phyloP scores from a whole-genome alignment of 2,329 filamentous ascomycete species.

The Dendryphion nanum region DNA sequence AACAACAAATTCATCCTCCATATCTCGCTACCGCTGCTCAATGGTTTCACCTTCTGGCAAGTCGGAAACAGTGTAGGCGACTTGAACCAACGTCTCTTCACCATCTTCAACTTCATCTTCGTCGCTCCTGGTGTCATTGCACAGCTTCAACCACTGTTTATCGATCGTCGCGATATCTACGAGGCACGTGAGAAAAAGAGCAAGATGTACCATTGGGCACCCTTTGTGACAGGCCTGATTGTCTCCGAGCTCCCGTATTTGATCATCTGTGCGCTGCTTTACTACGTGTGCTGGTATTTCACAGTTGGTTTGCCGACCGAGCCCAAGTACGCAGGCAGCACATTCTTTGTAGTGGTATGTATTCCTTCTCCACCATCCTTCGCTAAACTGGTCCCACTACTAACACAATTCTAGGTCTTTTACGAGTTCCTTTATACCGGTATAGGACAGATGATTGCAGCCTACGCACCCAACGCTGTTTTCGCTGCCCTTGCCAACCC shows the following conservation, averaged over 20 bases:
- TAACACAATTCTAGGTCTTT: constrained; percentile 62
- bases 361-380: too few species aligned
- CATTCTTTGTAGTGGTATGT: constrained; percentile 44
- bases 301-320: constrained; percentile 27
- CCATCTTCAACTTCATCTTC: constrained; percentile 52
- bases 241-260: constrained; percentile 68
- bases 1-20: constrained; percentile 27
- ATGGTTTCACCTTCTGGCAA: constrained; percentile 27
- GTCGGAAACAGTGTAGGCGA: constrained; percentile 31
- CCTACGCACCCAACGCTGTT: constrained; percentile 43
- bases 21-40: constrained; percentile 21
- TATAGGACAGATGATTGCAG: constrained; percentile 58
- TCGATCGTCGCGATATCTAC: constrained; percentile 48
- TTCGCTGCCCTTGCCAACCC: constrained; percentile 55
- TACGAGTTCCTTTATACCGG: constrained; percentile 62
- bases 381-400: constrained; percentile 62
- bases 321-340: constrained; percentile 56
- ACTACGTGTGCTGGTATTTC: constrained; percentile 68
- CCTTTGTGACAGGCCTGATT: constrained; percentile 68
- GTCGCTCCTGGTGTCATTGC: constrained; percentile 41
- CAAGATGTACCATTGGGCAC: constrained; percentile 72
- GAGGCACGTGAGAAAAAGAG: constrained; percentile 60
- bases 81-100: constrained; percentile 44
- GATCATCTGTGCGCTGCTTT: constrained; percentile 59
- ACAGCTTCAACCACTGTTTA: constrained; percentile 46